Percentiles rank a stretch among this genome's conserved stretches.
phyloP scores from a whole-genome alignment of 2,329 filamentous ascomycete genomes.

The Neonectria hederae region DNA sequence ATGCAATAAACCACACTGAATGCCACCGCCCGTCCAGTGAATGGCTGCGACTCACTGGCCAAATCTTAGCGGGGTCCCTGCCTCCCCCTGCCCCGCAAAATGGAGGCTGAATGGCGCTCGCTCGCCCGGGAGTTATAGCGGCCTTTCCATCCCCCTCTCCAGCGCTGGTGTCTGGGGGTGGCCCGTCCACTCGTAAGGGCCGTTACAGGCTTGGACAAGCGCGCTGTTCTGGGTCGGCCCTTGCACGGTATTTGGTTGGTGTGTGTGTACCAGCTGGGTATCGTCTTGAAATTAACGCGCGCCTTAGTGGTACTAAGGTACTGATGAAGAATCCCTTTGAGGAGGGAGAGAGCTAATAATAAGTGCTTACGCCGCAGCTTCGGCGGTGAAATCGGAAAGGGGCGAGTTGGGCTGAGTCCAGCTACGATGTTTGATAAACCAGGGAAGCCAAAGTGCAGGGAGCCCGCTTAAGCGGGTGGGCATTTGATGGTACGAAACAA shows the following conservation, averaged over 20 bases:
- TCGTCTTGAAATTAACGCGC: background rate
- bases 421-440: background rate
- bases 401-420: background rate
- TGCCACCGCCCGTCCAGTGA: constrained; percentile 2
- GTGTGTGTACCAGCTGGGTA: background rate
- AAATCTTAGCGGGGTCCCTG: background rate
- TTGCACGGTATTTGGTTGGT: background rate
- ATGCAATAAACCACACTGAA: background rate
- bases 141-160: background rate
- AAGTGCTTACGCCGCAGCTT: background rate
- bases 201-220: background rate
- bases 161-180: constrained; percentile 1
- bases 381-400: background rate
- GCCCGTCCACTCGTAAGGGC: constrained; percentile 1
- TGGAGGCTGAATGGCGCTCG: constrained; percentile 2
- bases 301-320: background rate
- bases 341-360: background rate
- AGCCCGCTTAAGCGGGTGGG: background rate
- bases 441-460: background rate
- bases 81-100: background rate
- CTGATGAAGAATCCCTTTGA: background rate
- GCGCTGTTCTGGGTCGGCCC: background rate
- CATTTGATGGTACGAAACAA: background rate
- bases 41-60: background rate
- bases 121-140: background rate